phyloP scores from a whole-genome alignment of 2,329 filamentous ascomycete species.

The Clarireedia paspali region DNA sequence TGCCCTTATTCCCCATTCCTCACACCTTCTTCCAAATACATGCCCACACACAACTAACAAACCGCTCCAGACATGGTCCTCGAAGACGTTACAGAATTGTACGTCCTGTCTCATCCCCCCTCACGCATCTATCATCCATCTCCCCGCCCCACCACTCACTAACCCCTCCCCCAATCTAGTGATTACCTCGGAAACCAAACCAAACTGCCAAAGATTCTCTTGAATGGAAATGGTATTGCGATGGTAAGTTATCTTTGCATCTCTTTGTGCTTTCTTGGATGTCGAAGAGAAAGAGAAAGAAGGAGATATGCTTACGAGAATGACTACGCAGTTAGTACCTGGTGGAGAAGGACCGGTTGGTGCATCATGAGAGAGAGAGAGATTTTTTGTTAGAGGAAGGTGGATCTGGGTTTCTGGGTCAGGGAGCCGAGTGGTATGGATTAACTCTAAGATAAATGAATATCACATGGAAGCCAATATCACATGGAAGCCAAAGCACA shows the following conservation, averaged over 20 bases:
- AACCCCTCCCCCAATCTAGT: conserved; percentile 45
- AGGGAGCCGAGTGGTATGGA: background rate
- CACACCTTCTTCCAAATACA: background rate
- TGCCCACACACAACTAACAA: conserved; percentile 14
- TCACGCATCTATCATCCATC: no score
- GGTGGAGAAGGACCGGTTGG: conserved; percentile 61
- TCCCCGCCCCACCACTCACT: no score
- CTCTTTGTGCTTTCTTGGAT: background rate
- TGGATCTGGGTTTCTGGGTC: no score
- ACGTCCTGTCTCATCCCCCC: conserved; percentile 30
- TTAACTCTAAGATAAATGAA: no score
- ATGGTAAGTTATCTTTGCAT: conserved; percentile 57
- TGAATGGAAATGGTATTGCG: conserved; percentile 99
- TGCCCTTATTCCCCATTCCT: no score
- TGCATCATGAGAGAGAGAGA: conserved; percentile 13
- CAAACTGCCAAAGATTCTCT: conserved; percentile 85
- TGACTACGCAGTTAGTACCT: conserved; percentile 56
- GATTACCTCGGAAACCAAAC: conserved; percentile 85
- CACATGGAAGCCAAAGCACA: no score
- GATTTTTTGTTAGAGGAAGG: no score
- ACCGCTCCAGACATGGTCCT: conserved; percentile 79
- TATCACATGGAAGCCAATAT: no score
- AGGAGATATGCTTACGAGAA: conserved; percentile 6
- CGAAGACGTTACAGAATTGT: conserved; percentile 96
- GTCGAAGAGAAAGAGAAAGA: background rate